Conservation (phyloP, 139 green algal genomes). For the Desmodesmus armatus region DNA sequence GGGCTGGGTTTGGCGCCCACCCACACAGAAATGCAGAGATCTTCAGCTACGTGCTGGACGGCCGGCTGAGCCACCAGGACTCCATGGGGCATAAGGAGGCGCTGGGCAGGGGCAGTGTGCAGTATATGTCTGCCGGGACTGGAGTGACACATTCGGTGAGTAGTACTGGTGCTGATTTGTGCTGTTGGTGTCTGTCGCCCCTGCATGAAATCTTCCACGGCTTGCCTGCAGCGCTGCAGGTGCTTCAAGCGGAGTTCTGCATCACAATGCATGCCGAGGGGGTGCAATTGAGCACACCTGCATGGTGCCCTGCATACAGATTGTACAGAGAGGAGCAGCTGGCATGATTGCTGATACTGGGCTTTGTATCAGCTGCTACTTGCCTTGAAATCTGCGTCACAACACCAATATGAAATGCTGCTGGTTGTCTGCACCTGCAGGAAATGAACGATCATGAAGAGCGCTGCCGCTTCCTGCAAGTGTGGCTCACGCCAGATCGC, state of each 20-base stretch:
- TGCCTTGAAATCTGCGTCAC: no score
- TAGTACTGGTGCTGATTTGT: neutral
- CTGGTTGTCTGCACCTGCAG: slow-evolving; percentile 9
- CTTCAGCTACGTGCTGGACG: slow-evolving; percentile 79
- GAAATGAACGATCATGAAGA: slow-evolving; percentile 83
- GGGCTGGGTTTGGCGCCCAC: slow-evolving; percentile 77
- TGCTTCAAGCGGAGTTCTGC: no score
- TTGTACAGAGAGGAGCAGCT: no score
- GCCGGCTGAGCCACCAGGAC: slow-evolving; percentile 75
- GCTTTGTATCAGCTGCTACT: no score
- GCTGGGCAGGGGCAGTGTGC: slow-evolving; percentile 70
- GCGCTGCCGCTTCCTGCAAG: slow-evolving; percentile 80
- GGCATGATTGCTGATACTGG: no score
- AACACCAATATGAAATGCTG: slow-evolving; percentile 58
- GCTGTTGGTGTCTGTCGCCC: no score
- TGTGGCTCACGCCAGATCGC: slow-evolving; percentile 82
- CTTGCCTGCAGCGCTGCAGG: no score
- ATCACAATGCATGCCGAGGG: no score
- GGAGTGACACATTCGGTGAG: slow-evolving; percentile 74
- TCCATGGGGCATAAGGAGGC: slow-evolving; percentile 78
- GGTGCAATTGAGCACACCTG: no score
- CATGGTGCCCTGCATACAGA: no score
- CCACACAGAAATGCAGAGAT: slow-evolving; percentile 84
- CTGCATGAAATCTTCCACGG: no score
- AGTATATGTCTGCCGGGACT: slow-evolving; percentile 82